Evolutionary conservation across 495 filamentous ascomycete genomes (phyloP).

Genomic region (Daldinia decipiens): DNA sequence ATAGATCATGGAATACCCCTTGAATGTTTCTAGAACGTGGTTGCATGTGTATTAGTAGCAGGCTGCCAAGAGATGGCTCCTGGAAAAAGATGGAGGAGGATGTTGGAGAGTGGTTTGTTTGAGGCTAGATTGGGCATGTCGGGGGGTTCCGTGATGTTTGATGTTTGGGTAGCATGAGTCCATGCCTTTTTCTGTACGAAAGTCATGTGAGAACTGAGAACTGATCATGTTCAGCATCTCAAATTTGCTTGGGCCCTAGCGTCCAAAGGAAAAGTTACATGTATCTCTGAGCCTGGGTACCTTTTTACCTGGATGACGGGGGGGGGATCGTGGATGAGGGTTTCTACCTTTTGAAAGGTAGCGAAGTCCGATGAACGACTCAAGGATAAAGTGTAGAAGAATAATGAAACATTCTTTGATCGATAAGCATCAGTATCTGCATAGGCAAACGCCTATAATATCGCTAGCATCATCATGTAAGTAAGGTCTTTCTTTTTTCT

Average conservation of each 20-base stretch:
- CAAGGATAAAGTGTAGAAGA: not conserved
- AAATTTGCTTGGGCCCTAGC: slow-evolving; percentile 7
- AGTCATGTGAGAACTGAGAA: slow-evolving; percentile 11
- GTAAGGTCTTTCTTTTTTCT: not conserved
- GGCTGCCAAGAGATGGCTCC: slow-evolving; percentile 7
- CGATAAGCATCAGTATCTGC: not conserved
- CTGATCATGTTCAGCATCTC: slow-evolving; percentile 27
- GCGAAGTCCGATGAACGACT: slow-evolving; percentile 6
- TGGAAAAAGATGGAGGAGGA: slow-evolving; percentile 5
- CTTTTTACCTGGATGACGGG: slow-evolving; percentile 11
- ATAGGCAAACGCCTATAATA: not conserved
- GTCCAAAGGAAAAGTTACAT: slow-evolving; percentile 19
- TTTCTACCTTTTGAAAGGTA: slow-evolving; percentile 14
- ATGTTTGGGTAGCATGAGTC: slow-evolving; percentile 23
- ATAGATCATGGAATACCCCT: slow-evolving; percentile 45
- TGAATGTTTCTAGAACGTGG: slow-evolving; percentile 35
- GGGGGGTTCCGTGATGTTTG: slow-evolving; percentile 10
- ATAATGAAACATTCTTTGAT: slow-evolving; percentile 3
- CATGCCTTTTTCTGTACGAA: slow-evolving; percentile 31
- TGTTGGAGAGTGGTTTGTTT: slow-evolving; percentile 4
- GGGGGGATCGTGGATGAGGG: slow-evolving; percentile 14
- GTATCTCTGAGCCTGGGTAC: slow-evolving; percentile 5
- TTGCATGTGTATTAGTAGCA: slow-evolving; percentile 33
- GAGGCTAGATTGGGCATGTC: slow-evolving; percentile 26
- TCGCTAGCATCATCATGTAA: not conserved